Conservation (phyloP, 257 asterid species). For the Euphrasia confusa region DNA sequence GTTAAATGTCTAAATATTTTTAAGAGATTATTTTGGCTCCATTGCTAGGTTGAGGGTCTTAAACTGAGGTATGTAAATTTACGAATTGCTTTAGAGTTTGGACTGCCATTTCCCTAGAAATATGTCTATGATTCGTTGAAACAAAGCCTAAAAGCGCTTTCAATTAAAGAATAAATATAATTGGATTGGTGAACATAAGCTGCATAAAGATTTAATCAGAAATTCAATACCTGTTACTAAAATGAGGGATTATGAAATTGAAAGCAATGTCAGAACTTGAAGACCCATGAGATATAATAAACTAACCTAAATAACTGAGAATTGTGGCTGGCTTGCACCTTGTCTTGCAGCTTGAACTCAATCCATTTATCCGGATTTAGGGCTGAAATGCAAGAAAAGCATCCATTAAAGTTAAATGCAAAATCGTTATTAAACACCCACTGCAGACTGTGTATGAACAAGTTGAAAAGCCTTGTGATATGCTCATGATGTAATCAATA, state of each 20-base stretch:
- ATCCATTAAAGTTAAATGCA: slow-evolving; percentile 16
- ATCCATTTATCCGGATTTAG: slow-evolving; percentile 84
- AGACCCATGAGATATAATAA: slow-evolving; percentile 18
- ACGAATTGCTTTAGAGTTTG: neutral
- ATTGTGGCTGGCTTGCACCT: slow-evolving; percentile 89
- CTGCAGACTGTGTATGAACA: slow-evolving; percentile 4
- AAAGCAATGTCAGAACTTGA: slow-evolving; percentile 12
- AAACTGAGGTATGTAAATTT: neutral
- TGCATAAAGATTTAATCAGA: neutral
- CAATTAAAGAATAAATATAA: neutral
- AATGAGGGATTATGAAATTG: slow-evolving; percentile 13
- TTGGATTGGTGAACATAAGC: neutral
- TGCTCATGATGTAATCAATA: neutral
- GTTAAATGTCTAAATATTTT: neutral
- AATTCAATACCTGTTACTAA: neutral
- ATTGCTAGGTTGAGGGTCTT: neutral
- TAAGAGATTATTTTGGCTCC: neutral
- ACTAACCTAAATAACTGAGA: slow-evolving; percentile 80
- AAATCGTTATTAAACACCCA: slow-evolving; percentile 7
- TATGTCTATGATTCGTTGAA: neutral
- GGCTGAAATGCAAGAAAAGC: slow-evolving; percentile 46
- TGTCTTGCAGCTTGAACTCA: slow-evolving; percentile 86
- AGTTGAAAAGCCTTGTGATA: slow-evolving; percentile 2
- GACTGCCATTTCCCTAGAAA: neutral
- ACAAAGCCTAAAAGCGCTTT: neutral